These are phyloP conservation scores for Fraxinus paxiana DNA, from an alignment of 305 asterid species.

Conservation along the genomic window DNA sequence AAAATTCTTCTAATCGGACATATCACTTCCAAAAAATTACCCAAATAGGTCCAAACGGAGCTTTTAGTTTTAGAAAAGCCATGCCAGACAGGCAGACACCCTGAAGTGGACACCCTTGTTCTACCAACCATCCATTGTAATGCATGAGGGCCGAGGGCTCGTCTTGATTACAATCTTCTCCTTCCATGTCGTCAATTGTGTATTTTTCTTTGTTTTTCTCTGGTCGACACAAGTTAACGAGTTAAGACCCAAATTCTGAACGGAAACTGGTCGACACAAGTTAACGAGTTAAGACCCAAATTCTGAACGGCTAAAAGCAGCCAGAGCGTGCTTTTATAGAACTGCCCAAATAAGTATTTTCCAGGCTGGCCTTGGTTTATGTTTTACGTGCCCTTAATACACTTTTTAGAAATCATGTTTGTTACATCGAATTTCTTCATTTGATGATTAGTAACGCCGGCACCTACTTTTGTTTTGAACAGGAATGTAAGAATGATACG, in stretches of 20 bases:
- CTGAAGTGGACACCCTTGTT: not conserved
- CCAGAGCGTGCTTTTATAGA: not conserved
- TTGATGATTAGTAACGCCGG: conserved; percentile 2
- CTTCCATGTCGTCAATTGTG: not conserved
- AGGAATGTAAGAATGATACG: conserved; percentile 61
- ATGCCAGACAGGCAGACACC: not conserved
- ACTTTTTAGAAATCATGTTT: not conserved
- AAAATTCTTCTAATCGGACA: not conserved
- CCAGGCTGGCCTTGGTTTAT: not conserved
- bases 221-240: not conserved
- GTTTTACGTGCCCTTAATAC: not conserved
- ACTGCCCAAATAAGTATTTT: not conserved
- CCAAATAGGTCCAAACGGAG: not conserved
- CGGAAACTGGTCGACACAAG: not conserved
- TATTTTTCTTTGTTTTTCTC: not conserved
- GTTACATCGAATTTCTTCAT: not conserved
- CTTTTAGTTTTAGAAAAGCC: not conserved
- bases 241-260: not conserved
- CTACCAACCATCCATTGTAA: not conserved
- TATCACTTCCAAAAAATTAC: not conserved
- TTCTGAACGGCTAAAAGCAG: not conserved
- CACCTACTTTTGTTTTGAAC: conserved; percentile 30
- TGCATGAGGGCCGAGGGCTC: not conserved
- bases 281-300: not conserved
- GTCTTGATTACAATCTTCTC: not conserved